Evolutionary conservation across 179 eudicot genomes (phyloP).

Genomic region (Patellifolia procumbens): DNA sequence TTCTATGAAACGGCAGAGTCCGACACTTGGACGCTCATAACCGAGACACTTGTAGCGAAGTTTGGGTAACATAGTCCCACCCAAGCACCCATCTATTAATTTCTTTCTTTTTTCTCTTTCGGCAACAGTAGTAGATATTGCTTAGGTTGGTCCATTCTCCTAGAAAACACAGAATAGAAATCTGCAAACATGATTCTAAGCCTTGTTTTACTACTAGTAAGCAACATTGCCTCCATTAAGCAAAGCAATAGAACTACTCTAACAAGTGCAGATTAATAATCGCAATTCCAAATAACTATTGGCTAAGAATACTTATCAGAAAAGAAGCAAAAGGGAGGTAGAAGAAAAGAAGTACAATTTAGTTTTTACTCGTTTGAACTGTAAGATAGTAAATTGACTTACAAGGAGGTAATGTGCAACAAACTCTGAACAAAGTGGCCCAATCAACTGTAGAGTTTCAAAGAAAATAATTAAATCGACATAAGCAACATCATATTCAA

Average conservation of each 20-base stretch:
- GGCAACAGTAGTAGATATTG: no score
- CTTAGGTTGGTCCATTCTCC: background rate
- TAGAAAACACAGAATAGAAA: background rate
- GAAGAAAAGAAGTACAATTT: conserved; percentile 6
- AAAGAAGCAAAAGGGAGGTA: background rate
- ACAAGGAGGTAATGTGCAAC: conserved; percentile 22
- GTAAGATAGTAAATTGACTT: conserved; percentile 15
- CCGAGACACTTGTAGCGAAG: no score
- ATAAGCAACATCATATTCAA: conserved; percentile 19
- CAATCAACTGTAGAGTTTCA: conserved; percentile 16
- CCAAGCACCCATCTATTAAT: no score
- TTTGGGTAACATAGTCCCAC: no score
- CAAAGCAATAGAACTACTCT: background rate
- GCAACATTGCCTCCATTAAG: background rate
- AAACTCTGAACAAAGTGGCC: conserved; percentile 31
- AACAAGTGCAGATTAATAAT: conserved; percentile 1
- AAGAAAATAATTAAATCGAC: conserved; percentile 2
- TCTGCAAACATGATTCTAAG: background rate
- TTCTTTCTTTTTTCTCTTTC: no score
- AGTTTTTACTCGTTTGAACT: conserved; percentile 8
- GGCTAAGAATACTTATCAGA: background rate
- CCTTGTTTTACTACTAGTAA: background rate
- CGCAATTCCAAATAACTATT: conserved; percentile 1
- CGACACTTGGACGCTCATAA: no score
- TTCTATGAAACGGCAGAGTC: no score